Conservation (phyloP, 1,139 yeast species). For the Pneumocystis oryctolagi region DNA sequence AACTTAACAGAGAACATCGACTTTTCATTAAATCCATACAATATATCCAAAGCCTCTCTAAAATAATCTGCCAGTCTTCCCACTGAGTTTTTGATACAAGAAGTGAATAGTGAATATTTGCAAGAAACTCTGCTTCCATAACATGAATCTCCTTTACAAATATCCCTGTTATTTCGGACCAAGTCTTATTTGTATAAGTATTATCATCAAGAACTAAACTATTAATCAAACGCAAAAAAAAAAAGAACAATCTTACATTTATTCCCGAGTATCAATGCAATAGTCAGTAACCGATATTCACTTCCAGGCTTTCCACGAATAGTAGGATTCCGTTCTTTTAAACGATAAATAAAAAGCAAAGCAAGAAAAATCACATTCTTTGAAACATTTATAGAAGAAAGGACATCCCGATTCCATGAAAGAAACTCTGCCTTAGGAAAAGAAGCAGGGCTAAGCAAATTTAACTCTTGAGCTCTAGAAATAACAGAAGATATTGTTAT, state of each 20-base stretch:
- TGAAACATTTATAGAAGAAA: constrained; percentile 25
- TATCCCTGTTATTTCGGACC: constrained; percentile 84
- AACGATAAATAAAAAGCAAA: constrained; percentile 24
- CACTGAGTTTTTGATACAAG: constrained; percentile 20
- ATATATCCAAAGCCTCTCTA: constrained; percentile 10
- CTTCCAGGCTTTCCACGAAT: constrained; percentile 24
- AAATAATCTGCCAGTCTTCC: constrained; percentile 21
- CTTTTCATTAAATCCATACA: not conserved
- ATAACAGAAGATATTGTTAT: not conserved
- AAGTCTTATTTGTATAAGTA: constrained; percentile 78
- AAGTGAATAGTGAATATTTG: constrained; percentile 22
- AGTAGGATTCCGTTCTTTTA: constrained; percentile 20
- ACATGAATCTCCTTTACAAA: constrained; percentile 41
- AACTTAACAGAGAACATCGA: not conserved
- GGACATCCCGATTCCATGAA: constrained; percentile 14
- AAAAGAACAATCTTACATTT: constrained; percentile 30
- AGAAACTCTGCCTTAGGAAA: not conserved
- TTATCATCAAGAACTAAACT: constrained; percentile 59
- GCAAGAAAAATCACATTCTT: constrained; percentile 26
- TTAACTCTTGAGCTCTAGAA: not conserved
- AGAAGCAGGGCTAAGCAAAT: not conserved
- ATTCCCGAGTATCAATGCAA: constrained; percentile 67
- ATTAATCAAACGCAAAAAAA: not conserved
- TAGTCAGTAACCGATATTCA: constrained; percentile 46
- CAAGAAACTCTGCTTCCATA: constrained; percentile 39